Percentiles rank a stretch among this genome's conserved stretches.
Evolutionary conservation across 1,139 yeast species (phyloP).

Genomic region (Magnusiomyces ingens): DNA sequence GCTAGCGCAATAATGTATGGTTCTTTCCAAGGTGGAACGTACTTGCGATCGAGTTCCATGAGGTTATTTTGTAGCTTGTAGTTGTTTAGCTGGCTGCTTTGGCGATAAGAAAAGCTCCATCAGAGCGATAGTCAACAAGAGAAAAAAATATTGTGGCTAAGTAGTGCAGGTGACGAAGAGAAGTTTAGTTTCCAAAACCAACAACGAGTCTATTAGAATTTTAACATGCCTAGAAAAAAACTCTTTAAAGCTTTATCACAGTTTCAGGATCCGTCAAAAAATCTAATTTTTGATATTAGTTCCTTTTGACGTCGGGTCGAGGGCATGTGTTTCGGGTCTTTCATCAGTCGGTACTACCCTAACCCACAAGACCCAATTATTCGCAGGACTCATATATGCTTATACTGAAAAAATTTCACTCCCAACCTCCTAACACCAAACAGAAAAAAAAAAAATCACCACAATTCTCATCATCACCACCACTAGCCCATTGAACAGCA

Average conservation of each 20-base stretch:
- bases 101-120: too few relatives aligned
- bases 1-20: slow-evolving; percentile 95
- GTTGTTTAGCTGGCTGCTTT: too few relatives aligned
- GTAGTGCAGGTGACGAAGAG: neutral
- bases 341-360: neutral
- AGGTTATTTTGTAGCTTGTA: neutral
- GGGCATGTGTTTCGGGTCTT: neutral
- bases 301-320: neutral
- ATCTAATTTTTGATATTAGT: too few relatives aligned
- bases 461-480: neutral
- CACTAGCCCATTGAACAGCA: neutral
- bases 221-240: too few relatives aligned
- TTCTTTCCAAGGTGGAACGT: slow-evolving; percentile 86
- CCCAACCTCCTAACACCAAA: neutral
- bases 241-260: too few relatives aligned
- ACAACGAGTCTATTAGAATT: too few relatives aligned
- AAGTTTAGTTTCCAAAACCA: too few relatives aligned
- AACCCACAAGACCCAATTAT: neutral
- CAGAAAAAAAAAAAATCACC: neutral
- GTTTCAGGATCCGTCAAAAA: too few relatives aligned
- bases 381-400: neutral
- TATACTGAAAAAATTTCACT: neutral
- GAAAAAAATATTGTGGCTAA: neutral
- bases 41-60: slow-evolving; percentile 13
- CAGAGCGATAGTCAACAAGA: neutral